Evolutionary conservation across 148 eudicot species (phyloP).

Genomic region (Simmondsia chinensis): DNA sequence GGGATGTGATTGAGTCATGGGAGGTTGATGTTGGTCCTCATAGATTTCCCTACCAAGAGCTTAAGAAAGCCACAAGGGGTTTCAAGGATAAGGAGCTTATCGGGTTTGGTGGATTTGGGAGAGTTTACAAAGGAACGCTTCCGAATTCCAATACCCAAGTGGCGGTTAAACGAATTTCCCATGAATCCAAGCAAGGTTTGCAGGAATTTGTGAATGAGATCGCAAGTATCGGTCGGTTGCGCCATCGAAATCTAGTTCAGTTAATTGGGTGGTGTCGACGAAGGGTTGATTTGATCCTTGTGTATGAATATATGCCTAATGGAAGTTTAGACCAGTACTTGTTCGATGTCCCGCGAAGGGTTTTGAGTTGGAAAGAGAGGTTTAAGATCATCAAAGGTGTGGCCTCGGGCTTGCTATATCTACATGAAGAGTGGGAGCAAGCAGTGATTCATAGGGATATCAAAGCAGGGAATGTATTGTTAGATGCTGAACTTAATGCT

Average conservation of each 20-base stretch:
- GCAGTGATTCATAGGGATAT: conserved; percentile 77
- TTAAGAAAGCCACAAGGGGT: conserved; percentile 63
- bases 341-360: conserved; percentile 26
- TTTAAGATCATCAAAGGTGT: conserved; percentile 70
- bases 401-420: conserved; percentile 57
- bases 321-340: conserved; percentile 70
- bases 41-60: conserved; percentile 56
- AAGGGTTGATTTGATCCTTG: conserved; percentile 54
- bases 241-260: conserved; percentile 66
- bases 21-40: conserved; percentile 76
- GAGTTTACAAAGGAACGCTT: conserved; percentile 65
- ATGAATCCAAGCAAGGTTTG: conserved; percentile 67
- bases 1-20: conserved; percentile 69
- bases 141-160: conserved; percentile 29
- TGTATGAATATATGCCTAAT: conserved; percentile 82
- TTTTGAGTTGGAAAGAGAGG: conserved; percentile 60
- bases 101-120: conserved; percentile 84
- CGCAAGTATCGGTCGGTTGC: conserved; percentile 53
- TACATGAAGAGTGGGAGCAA: conserved; percentile 86
- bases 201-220: conserved; percentile 63
- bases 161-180: conserved; percentile 64
- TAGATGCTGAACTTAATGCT: conserved; percentile 59
- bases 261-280: conserved; percentile 74
- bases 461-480: conserved; percentile 66
- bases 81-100: conserved; percentile 51